phyloP scores from a whole-genome alignment of 2,329 filamentous ascomycete genomes.

The Stagonosporopsis vannaccii region DNA sequence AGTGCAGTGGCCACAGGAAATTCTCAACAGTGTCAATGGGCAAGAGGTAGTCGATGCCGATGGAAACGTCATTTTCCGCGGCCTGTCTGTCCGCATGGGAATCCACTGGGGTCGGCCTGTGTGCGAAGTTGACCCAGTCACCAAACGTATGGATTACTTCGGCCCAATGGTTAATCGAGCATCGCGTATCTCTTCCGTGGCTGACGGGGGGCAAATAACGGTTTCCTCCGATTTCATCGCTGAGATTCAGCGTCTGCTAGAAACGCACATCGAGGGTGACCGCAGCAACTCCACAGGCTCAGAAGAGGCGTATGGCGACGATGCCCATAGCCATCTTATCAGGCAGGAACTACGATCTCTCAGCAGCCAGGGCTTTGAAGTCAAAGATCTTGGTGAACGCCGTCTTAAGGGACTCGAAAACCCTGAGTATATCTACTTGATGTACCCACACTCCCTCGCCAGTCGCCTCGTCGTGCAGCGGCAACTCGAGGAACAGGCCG shows the following conservation, averaged over 20 bases:
- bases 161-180: conserved; percentile 99
- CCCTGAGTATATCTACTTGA: conserved; percentile 91
- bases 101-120: conserved; percentile 95
- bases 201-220: conserved; percentile 95
- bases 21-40: conserved; percentile 84
- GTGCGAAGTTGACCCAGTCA: conserved; percentile 94
- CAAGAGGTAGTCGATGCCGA: conserved; percentile 84
- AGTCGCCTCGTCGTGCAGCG: conserved; percentile 78
- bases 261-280: conserved; percentile 87
- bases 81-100: conserved; percentile 95
- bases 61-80: conserved; percentile 88
- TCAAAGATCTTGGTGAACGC: conserved; percentile 93
- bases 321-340: conserved; percentile 76
- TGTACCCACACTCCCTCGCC: conserved; percentile 88
- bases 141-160: conserved; percentile 98
- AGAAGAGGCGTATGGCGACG: conserved; percentile 78
- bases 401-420: conserved; percentile 98
- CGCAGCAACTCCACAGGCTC: conserved; percentile 71
- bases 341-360: conserved; percentile 86
- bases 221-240: conserved; percentile 97
- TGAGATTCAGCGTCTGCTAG: conserved; percentile 89
- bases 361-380: conserved; percentile 91
- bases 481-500: conserved; percentile 54
- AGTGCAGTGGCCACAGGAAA: conserved; percentile 91
- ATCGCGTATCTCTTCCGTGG: conserved; percentile 89